Conservation (phyloP, 805 yeast genomes). For the Wickerhamomyces rabaulensis region DNA sequence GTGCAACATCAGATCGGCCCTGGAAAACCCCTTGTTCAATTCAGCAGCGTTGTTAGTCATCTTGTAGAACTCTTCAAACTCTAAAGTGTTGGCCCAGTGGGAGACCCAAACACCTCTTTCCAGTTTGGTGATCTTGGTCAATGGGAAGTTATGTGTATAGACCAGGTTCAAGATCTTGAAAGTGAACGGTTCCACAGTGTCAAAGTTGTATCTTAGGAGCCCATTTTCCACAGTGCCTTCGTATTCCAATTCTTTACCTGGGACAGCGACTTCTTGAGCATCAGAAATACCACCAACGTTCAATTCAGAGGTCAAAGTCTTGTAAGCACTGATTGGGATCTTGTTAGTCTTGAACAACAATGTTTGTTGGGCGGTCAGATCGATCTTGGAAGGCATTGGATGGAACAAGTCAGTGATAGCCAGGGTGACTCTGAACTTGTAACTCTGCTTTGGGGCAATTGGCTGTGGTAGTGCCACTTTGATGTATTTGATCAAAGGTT, state of each 20-base stretch:
- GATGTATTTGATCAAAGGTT: constrained; percentile 33
- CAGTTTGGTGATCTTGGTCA: constrained; percentile 53
- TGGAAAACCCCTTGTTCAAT: constrained; percentile 66
- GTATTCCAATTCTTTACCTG: constrained; percentile 26
- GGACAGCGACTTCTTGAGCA: constrained; percentile 39
- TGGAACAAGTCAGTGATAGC: constrained; percentile 41
- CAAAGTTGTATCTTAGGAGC: constrained; percentile 53
- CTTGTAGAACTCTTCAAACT: constrained; percentile 85
- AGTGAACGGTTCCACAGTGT: constrained; percentile 40
- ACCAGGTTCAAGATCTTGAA: constrained; percentile 46
- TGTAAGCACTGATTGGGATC: constrained; percentile 57
- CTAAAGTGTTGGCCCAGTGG: constrained; percentile 66
- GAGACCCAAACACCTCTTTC: constrained; percentile 85
- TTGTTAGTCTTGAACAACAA: constrained; percentile 50
- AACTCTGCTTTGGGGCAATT: constrained; percentile 54
- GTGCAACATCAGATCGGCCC: constrained; percentile 70
- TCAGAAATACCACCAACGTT: constrained; percentile 39
- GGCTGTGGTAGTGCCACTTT: constrained; percentile 55
- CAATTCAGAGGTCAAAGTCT: constrained; percentile 41
- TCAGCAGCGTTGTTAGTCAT: constrained; percentile 70
- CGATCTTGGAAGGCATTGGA: constrained; percentile 63
- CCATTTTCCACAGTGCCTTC: constrained; percentile 34
- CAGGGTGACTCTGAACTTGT: constrained; percentile 43
- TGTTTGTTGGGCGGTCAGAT: constrained; percentile 56
- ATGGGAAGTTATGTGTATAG: constrained; percentile 62